These are phyloP conservation scores for Phoenix roebelenii DNA, from an alignment of 176 grass and related monocot species.

Conservation along the genomic window DNA sequence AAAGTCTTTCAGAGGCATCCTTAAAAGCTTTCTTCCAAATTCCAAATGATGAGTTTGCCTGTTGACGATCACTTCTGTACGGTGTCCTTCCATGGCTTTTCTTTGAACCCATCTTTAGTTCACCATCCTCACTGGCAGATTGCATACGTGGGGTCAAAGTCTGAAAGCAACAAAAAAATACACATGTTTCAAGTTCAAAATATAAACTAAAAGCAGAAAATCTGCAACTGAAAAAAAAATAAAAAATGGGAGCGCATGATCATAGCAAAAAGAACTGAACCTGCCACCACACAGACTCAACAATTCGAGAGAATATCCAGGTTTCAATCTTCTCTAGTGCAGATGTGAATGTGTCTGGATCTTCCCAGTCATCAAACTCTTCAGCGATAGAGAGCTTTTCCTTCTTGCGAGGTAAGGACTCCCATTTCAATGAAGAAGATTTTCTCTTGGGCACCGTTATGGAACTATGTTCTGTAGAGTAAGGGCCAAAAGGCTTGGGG, in stretches of 20 bases:
- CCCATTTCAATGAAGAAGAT: constrained; percentile 64
- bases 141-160: constrained; percentile 89
- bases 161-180: constrained; percentile 31
- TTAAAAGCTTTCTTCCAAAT: constrained; percentile 94
- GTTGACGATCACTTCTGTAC: constrained; percentile 44
- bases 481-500: constrained; percentile 16
- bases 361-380: constrained; percentile 73
- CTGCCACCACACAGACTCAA: constrained; percentile 98
- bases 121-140: constrained; percentile 32
- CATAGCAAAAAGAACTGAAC: constrained; percentile 15
- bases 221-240: background rate
- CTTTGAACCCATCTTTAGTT: constrained; percentile 35
- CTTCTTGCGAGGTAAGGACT: constrained; percentile 78
- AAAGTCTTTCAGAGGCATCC: constrained; percentile 79
- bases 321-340: constrained; percentile 84
- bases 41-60: constrained; percentile 62
- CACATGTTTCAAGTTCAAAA: background rate
- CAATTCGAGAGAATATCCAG: constrained; percentile 83
- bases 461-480: constrained; percentile 24
- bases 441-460: constrained; percentile 41
- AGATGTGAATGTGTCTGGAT: constrained; percentile 68
- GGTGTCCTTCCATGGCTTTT: constrained; percentile 54
- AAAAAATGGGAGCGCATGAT: background rate
- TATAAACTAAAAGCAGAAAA: background rate
- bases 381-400: constrained; percentile 64